Percentiles rank a stretch among this genome's conserved stretches.
phyloP scores from a whole-genome alignment of 2,329 filamentous ascomycete species.

The Calonectria pteridis region DNA sequence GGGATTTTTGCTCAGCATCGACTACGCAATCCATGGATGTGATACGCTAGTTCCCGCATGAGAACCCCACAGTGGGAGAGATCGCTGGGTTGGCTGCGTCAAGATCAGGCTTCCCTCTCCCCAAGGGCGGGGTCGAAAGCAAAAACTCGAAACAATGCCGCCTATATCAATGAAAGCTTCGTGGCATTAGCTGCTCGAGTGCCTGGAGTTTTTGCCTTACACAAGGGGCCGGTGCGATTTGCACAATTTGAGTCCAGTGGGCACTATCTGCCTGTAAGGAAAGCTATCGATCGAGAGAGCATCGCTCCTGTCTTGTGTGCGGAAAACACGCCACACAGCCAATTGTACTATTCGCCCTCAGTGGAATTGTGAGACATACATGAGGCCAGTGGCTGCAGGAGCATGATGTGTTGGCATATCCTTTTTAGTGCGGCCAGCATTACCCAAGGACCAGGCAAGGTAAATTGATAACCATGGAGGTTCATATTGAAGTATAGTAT shows the following conservation, averaged over 20 bases:
- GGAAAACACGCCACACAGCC: not conserved
- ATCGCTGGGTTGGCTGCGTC: not conserved
- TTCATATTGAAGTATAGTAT: not conserved
- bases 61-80: not conserved
- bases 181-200: not conserved
- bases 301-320: not conserved
- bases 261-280: not conserved
- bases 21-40: not conserved
- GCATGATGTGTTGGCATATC: not conserved
- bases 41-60: not conserved
- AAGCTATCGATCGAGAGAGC: not conserved
- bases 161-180: not conserved
- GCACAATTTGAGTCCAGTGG: not conserved
- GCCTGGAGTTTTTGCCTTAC: not conserved
- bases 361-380: no score
- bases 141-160: not conserved
- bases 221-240: not conserved
- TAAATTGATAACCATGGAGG: not conserved
- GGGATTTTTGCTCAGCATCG: not conserved
- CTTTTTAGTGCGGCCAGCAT: not conserved
- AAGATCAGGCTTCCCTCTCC: not conserved
- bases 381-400: not conserved
- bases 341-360: not conserved
- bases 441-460: not conserved
- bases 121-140: not conserved